Base-by-base conservation (phyloP, 176 grass and related monocot species). In the Leersia perrieri region DNA sequence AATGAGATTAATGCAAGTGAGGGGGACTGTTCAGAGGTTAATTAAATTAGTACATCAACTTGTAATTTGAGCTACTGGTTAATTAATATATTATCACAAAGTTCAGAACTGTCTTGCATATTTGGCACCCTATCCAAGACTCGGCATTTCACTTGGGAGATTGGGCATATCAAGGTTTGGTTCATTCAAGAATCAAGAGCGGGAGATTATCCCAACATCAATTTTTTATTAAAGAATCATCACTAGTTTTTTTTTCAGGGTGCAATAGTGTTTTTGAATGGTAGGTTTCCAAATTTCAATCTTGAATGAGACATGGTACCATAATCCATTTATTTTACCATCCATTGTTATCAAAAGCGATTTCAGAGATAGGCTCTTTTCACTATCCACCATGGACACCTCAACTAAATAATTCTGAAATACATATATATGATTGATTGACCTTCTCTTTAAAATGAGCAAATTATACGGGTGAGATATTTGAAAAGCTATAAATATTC, bases 91-190 rank as follows among this genome's bases (percentile, higher is more conserved):
- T 74, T 57, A 58, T 63, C 4, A 36, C 9, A 60, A 57, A 33
- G 49, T 55, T 30, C 51, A 78, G 32, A 23, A 9, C 15, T 64
- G 11, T 67, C 66, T 26, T 55, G 11, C 29, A 53, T 51, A 12
- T 71, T 63, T 5, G 77, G 66, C 85, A 85, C 77, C 27, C 30
- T 78, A 9, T 82, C 35, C 89, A 77, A 88, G 77, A 85, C 82
- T 28, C 66, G 16, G 72, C 64, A 82, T 73, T 33, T 78, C 77
- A 63, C 65, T 36, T 85, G 63, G 68, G 66, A 63, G 29, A 67
- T 28, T 85, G 85, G 58, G 58, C 68, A 61, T 40, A 55, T 88
- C 76, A 39, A 76, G 71, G 85, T 73, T 62, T 61, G 20, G 68
- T 70, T 42, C 70, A 51, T 72, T 38, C 66, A 79, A 65, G 57